Percentiles rank a stretch among this genome's conserved stretches.
These are phyloP conservation scores for Dictyostelium purpureum DNA, from an alignment of 78 protist species.

Conservation along the genomic window DNA sequence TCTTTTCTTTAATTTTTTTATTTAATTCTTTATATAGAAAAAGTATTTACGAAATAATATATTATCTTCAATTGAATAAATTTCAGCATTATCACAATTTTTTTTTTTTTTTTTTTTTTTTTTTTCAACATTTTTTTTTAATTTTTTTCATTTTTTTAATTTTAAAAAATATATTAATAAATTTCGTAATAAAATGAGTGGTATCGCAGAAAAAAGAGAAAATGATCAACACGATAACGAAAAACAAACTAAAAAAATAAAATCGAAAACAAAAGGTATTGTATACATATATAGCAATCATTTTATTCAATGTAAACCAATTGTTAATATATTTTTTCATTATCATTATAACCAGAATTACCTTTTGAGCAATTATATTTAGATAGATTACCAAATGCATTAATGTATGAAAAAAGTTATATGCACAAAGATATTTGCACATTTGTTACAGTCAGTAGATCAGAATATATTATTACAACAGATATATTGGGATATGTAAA, in stretches of 20 bases:
- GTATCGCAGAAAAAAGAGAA: background rate
- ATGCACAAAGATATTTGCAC: constrained; percentile 92
- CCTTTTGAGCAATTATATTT: constrained; percentile 76
- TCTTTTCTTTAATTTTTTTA: too few relatives aligned
- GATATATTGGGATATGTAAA: constrained; percentile 94
- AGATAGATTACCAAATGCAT: constrained; percentile 84
- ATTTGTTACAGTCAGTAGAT: background rate
- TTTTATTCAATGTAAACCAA: too few relatives aligned
- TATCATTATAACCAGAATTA: constrained; percentile 34
- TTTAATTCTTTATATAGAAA: too few relatives aligned
- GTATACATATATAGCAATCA: background rate
- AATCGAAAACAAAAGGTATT: constrained; percentile 6
- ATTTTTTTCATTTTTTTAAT: too few relatives aligned
- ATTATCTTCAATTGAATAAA: too few relatives aligned
- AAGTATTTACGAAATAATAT: too few relatives aligned
- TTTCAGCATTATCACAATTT: too few relatives aligned
- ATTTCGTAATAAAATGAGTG: background rate
- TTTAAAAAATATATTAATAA: too few relatives aligned
- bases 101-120: too few relatives aligned
- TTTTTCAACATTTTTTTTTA: too few relatives aligned
- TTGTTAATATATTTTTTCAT: background rate
- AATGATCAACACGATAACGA: background rate
- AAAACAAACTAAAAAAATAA: background rate
- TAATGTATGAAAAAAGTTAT: constrained; percentile 92
- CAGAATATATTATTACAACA: constrained; percentile 90